Percentiles rank a stretch among this genome's conserved stretches.
phyloP scores from a whole-genome alignment of 2,329 filamentous ascomycete genomes.

The Elsinoe fawcettii region DNA sequence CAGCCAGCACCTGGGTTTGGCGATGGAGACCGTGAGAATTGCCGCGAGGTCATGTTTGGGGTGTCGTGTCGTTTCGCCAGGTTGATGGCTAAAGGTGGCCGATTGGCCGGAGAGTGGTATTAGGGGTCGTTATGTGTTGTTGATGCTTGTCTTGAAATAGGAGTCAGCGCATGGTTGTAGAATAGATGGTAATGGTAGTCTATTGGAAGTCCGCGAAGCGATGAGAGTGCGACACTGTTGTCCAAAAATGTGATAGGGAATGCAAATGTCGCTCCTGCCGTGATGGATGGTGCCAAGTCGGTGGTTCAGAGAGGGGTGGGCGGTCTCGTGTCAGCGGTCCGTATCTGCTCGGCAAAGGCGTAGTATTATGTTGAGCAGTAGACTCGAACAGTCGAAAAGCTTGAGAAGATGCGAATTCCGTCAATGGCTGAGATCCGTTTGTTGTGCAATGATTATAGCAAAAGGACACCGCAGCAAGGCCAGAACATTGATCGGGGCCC shows the following conservation, averaged over 20 bases:
- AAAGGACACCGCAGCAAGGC: not conserved
- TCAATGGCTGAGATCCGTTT: not conserved
- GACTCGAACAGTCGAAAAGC: not conserved
- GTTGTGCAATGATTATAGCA: not conserved
- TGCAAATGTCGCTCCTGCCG: not conserved
- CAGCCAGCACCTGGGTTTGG: conserved; percentile 78
- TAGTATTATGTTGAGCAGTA: not conserved
- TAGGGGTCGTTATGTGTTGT: not conserved
- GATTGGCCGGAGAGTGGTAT: not conserved
- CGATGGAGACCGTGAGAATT: conserved; percentile 73
- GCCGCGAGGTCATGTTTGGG: conserved; percentile 1
- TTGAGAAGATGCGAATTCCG: not conserved
- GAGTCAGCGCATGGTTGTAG: not conserved
- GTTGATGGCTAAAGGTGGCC: not conserved
- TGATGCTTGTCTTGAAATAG: not conserved
- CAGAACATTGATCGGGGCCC: not conserved
- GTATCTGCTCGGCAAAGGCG: not conserved
- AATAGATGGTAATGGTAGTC: not conserved
- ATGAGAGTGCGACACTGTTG: not conserved
- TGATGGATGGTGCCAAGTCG: not conserved
- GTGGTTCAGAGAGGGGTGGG: not conserved
- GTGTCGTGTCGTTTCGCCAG: conserved; percentile 1
- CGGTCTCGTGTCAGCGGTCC: conserved; percentile 2
- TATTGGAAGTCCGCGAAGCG: not conserved
- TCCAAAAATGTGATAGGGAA: not conserved